Evolutionary conservation across 179 eudicot species (phyloP).

Genomic region (Beta corolliflora): DNA sequence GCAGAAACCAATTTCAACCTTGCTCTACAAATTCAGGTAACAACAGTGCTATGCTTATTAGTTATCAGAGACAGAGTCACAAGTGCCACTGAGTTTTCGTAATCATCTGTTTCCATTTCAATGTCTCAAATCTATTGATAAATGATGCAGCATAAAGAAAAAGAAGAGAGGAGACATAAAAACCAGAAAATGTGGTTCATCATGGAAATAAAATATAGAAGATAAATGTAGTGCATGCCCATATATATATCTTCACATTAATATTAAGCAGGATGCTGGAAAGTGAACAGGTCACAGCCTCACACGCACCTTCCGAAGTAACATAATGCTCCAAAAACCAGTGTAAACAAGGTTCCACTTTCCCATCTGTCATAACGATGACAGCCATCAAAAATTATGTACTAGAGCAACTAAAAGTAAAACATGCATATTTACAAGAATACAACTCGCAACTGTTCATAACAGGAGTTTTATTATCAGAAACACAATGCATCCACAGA

Average conservation of each 20-base stretch:
- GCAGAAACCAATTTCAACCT: conserved; percentile 9
- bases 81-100: not conserved
- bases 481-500: not conserved
- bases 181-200: not conserved
- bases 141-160: not conserved
- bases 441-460: not conserved
- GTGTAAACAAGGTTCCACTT: conserved; percentile 74
- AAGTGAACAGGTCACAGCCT: conserved; percentile 7
- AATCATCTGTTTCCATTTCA: not conserved
- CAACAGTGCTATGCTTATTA: not conserved
- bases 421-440: not conserved
- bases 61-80: not conserved
- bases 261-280: not conserved
- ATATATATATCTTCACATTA: not conserved
- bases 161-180: not conserved
- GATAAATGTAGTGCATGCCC: not conserved
- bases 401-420: conserved; percentile 7
- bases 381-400: conserved; percentile 28
- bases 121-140: not conserved
- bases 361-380: conserved; percentile 83
- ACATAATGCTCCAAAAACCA: conserved; percentile 79
- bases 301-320: conserved; percentile 74
- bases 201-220: not conserved
- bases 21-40: not conserved
- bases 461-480: not conserved